Evolutionary conservation across 371 early-diverging fungal species (phyloP), one percentile per base, ranked within the genome.

Genomic region (Mucor lusitanicus): DNA sequence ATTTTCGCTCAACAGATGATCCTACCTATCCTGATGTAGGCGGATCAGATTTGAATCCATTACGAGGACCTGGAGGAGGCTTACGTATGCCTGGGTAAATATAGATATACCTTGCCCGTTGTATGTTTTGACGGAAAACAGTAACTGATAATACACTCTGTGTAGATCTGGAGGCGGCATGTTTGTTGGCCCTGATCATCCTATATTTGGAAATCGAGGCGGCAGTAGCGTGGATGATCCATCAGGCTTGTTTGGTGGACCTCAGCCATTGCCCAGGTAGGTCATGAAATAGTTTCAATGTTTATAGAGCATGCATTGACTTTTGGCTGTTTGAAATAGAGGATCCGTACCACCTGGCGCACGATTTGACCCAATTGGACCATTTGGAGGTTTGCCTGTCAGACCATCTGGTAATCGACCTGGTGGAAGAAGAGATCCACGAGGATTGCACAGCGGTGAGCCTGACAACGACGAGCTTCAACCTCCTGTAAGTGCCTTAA

Each of bases 271-370:
- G 13, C 88, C 88, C 68, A 73, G 81, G 82, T 82, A 77, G 3
- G 44, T 46, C 13, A 9, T 30, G 33, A 27, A 17, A 55, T 4
- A 44, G 40, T 6, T 17, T 5, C 6, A 3, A 40, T 40, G 40
- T 17, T 11, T 37, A 1, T 35, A n/a, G n/a, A n/a, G 11, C 12
- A 55, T 39, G 11, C 25, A 27, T 33, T 37, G 6, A 63, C 21
- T 40, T 2, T n/a, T 6, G 2, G 39, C 2, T 15, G 37, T 1
- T 59, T 56, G 23, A 37, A 58, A 1, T 61, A 83, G 88, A 67
- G 93, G 91, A 17, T 86, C 94, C 21, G 95, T 95, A 7, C 97
- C 97, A 3, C 93, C 94, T n/a, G 96, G 96, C 13, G 97, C 97
- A 6, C 86, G 97, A 23, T 97, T 94, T 79, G 97, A 97, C 72